Evolutionary conservation across 2,329 filamentous ascomycete genomes (phyloP), one percentile per base, ranked within the genome.

Genomic region (Ceratocystis papillata): DNA sequence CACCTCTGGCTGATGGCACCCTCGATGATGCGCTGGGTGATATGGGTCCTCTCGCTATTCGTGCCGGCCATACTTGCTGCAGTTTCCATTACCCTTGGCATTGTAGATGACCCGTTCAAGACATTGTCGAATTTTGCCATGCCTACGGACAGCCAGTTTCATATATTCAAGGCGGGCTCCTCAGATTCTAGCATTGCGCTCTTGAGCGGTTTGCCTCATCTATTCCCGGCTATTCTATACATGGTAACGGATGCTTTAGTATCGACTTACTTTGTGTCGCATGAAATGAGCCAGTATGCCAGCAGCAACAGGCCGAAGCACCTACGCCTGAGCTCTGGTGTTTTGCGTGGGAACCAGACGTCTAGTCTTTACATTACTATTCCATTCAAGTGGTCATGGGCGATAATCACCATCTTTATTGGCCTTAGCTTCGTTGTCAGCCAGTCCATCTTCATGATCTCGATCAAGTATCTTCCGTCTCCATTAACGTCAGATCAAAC

Each of bases 291-390:
- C 2, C 76, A 76, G 64, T 81, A 78, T 70, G 76, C 77, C 2
- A 66, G 74, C 0, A 63, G 73, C 17, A 68, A 71, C 70, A 53
- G 41, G 15, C 67, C 67, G 10, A 53, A 50, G n/a, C 41, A 64
- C n/a, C 74, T 83, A 30, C 78, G 81, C 41, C 76, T 83, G 41
- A 81, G 78, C 3, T 79, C 78, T 0, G 74, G 76, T 12, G 70
- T 73, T 59, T 76, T 79, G 0, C 71, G 73, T 46, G 80, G 80
- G 63, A 70, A 71, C 44, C 81, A 83, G 72, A 76, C 72, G 0
- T 76, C 77, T 1, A 79, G 78, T 6, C 74, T 82, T 0, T 80
- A 77, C 70, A 75, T 83, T 15, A 82, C 81, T 0, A 74, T 83
- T 0, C 81, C 81, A 1, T 75, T 77, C 1, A 75, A 76, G 1